Evolutionary conservation across 2,329 filamentous ascomycete species (phyloP), one percentile per base, ranked within the genome.

Genomic region (Sclerotiophoma versabilis): DNA sequence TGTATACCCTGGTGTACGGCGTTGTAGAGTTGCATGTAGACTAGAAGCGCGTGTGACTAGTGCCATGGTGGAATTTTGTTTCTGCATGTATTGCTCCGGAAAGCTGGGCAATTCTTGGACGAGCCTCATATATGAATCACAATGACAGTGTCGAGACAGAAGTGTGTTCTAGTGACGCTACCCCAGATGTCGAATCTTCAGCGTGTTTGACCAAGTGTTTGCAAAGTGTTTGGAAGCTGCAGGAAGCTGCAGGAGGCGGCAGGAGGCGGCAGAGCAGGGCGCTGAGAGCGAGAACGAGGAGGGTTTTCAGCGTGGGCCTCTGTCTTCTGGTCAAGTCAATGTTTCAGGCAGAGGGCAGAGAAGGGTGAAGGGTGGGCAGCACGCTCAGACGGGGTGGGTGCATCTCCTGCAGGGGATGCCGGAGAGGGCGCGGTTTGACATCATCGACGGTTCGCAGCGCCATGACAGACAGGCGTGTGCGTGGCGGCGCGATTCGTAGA

Each of bases 191-290:
- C 34, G 33, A 17, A 27, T 41, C 29, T 39, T 47, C 42, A 36
- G 17, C 23, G 36, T 38, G 62, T 57, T 59, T 57, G 60, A 61
- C n/a, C 11, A 33, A 19, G 36, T 22, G 62, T 65, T 62, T 65
- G 17, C 60, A 54, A 33, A 57, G 57, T 48, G 63, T 65, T 65
- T 65, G 54, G 52, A 58, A 34, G 41, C 34, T 49, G 44, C 39
- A 50, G 38, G 12, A 25, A 29, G 41, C 14, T 15, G 38, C 15
- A 20, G 14, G 54, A 38, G n/a, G n/a, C n/a, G n/a, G n/a, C n/a
- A n/a, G n/a, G n/a, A n/a, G 42, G 46, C 30, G 8, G 41, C 22
- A 27, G 10, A 29, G 7, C 25, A 44, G 11, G 6, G 19, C 41
- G 3, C n/a, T 10, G 19, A 44, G 9, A 20, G 17, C 26, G 26